Evolutionary conservation across 345 rosid species (phyloP).

Genomic region (Salix suchowensis): DNA sequence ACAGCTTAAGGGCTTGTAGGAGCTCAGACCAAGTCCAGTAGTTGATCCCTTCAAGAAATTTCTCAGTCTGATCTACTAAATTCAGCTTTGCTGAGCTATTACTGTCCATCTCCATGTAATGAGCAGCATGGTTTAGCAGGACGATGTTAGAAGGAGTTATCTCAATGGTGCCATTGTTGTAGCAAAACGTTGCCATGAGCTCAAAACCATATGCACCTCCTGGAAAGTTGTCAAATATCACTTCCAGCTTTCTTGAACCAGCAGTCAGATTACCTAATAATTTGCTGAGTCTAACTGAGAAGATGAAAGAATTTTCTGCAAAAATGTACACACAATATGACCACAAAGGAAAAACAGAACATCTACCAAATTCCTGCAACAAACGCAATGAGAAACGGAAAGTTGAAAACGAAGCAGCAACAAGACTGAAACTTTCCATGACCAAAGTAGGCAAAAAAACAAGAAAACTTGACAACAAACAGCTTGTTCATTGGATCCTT

Average conservation of each 20-base stretch:
- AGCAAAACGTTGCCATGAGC: conserved; percentile 49
- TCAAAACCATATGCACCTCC: conserved; percentile 57
- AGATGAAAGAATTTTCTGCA: conserved; percentile 36
- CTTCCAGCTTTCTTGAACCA: conserved; percentile 24
- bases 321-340: neutral
- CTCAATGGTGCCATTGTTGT: conserved; percentile 32
- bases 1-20: conserved; percentile 37
- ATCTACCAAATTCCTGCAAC: neutral
- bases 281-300: conserved; percentile 34
- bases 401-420: neutral
- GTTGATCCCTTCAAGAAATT: conserved; percentile 31
- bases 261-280: conserved; percentile 21
- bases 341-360: neutral
- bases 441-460: neutral
- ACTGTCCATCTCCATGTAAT: conserved; percentile 41
- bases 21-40: conserved; percentile 61
- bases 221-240: conserved; percentile 45
- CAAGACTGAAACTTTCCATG: neutral
- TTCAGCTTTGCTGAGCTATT: conserved; percentile 5
- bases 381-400: neutral
- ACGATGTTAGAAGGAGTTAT: conserved; percentile 36
- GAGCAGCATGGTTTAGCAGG: conserved; percentile 36
- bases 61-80: conserved; percentile 29
- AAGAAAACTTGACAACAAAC: neutral
- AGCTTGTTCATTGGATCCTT: neutral